Evolutionary conservation across 345 rosid genomes (phyloP).

Genomic region (Populus simonii): DNA sequence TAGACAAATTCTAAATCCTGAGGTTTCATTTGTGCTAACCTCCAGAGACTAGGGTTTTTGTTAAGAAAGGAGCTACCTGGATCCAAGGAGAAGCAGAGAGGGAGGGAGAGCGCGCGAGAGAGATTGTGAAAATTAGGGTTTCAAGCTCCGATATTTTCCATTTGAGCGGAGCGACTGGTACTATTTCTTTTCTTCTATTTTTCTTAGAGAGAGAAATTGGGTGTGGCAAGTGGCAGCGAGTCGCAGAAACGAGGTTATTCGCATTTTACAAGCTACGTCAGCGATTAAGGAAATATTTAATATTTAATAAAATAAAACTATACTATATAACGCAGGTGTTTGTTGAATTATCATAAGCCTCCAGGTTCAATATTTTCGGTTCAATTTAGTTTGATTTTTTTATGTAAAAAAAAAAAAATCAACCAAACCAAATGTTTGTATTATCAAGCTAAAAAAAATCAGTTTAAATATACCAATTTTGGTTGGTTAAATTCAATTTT

Average conservation of each 20-base stretch:
- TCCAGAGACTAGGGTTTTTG: constrained; percentile 13
- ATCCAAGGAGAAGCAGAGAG: not conserved
- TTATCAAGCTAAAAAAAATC: too few relatives aligned
- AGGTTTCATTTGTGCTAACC: constrained; percentile 5
- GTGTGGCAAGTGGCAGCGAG: not conserved
- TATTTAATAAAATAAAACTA: not conserved
- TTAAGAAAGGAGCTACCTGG: constrained; percentile 5
- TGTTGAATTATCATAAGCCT: not conserved
- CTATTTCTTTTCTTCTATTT: not conserved
- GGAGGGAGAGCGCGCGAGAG: not conserved
- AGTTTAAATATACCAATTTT: too few relatives aligned
- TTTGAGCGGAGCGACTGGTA: not conserved
- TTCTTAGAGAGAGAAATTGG: not conserved
- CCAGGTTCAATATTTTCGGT: too few relatives aligned
- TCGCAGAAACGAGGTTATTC: constrained; percentile 6
- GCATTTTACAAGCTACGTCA: not conserved
- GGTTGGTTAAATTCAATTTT: too few relatives aligned
- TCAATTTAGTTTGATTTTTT: too few relatives aligned
- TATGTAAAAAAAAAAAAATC: too few relatives aligned
- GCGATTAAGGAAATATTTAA: too few relatives aligned
- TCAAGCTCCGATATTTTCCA: constrained; percentile 1
- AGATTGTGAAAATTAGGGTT: not conserved
- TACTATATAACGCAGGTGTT: not conserved
- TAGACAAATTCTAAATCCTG: not conserved
- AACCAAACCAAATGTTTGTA: too few relatives aligned